Percentiles rank a stretch among this genome's conserved stretches.
Evolutionary conservation across 306 rosid genomes (phyloP).

Genomic region (Quercus engelmannii): DNA sequence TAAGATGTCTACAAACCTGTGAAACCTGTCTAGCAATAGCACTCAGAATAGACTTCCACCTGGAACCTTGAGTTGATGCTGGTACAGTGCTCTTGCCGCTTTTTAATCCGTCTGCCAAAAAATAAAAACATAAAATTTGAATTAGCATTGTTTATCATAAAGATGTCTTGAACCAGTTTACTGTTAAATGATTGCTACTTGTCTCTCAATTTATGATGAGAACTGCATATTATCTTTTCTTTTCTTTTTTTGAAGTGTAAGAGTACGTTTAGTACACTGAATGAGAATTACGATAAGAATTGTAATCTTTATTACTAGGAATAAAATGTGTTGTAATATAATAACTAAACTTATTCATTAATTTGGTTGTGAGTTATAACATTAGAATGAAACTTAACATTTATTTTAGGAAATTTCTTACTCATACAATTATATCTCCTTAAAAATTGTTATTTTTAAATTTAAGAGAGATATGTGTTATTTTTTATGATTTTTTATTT

Average conservation of each 20-base stretch:
- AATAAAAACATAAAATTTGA: constrained; percentile 19
- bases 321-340: too few relatives aligned
- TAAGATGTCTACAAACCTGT: constrained; percentile 51
- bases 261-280: too few relatives aligned
- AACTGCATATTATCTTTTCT: neutral
- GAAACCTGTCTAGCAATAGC: constrained; percentile 87
- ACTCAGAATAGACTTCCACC: constrained; percentile 68
- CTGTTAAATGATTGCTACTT: neutral
- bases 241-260: neutral
- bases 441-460: too few relatives aligned
- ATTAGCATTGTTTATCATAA: constrained; percentile 24
- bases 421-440: too few relatives aligned
- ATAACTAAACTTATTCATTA: too few relatives aligned
- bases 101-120: constrained; percentile 49
- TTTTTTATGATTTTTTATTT: too few relatives aligned
- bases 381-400: too few relatives aligned
- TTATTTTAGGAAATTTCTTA: too few relatives aligned
- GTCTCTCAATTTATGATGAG: neutral
- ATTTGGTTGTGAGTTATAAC: too few relatives aligned
- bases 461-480: too few relatives aligned
- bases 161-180: constrained; percentile 2
- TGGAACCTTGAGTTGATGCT: constrained; percentile 47
- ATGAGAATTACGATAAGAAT: too few relatives aligned
- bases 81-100: constrained; percentile 35
- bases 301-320: too few relatives aligned